Conservation (phyloP, 192 early-diverging fungal species). For the Chytriomyces confervae region DNA sequence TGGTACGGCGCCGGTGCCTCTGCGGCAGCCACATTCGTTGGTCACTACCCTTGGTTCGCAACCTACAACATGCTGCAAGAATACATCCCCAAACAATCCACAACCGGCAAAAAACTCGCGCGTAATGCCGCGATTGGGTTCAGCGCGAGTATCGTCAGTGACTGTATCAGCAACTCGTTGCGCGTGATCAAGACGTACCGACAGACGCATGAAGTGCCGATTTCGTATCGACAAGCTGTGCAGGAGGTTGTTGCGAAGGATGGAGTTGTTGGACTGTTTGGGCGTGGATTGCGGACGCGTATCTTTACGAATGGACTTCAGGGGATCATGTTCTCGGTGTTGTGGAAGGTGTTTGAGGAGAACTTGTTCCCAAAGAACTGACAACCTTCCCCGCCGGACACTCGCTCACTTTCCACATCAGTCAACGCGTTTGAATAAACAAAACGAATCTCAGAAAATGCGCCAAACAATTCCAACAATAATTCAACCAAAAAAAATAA, state of each 20-base stretch:
- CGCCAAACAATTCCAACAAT: too few relatives aligned
- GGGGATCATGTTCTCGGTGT: slow-evolving; percentile 55
- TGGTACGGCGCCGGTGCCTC: slow-evolving; percentile 53
- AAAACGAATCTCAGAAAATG: too few relatives aligned
- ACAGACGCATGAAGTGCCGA: slow-evolving; percentile 41
- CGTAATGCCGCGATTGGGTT: slow-evolving; percentile 52
- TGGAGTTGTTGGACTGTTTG: slow-evolving; percentile 50
- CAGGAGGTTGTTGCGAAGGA: slow-evolving; percentile 51
- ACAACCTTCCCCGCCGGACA: too few relatives aligned
- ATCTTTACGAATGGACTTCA: slow-evolving; percentile 55
- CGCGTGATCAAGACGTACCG: slow-evolving; percentile 55
- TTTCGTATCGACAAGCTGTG: slow-evolving; percentile 44
- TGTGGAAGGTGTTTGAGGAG: slow-evolving; percentile 48
- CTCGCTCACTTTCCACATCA: too few relatives aligned
- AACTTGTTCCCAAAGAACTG: slow-evolving; percentile 18
- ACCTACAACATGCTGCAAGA: slow-evolving; percentile 50
- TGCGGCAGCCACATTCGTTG: slow-evolving; percentile 52
- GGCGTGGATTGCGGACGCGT: slow-evolving; percentile 49
- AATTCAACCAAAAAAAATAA: too few relatives aligned
- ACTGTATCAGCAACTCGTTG: slow-evolving; percentile 51
- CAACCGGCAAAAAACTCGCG: slow-evolving; percentile 42
- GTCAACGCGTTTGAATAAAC: too few relatives aligned
- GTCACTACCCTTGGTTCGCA: slow-evolving; percentile 48
- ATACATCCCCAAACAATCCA: slow-evolving; percentile 44
- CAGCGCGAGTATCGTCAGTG: slow-evolving; percentile 42